Base-by-base conservation (phyloP, 2,329 filamentous ascomycete genomes). In the Diplodia sapinea region DNA sequence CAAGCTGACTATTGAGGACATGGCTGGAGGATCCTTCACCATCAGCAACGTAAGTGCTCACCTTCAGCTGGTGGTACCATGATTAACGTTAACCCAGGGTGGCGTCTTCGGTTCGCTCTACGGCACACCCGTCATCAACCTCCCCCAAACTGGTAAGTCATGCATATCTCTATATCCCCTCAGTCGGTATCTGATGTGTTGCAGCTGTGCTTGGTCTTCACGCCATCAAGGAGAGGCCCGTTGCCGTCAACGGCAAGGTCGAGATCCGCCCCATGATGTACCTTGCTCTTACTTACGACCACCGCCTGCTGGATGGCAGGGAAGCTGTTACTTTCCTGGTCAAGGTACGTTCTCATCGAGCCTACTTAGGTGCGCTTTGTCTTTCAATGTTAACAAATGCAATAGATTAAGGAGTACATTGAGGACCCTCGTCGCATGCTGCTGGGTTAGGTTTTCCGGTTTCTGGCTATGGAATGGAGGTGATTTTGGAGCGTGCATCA, bases 231-330 rank as follows among this genome's bases (percentile, higher is more conserved):
- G 93, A 99, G 66, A 92, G 91, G 75, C 89, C 94, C 2, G 89
- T 97, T 64, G 94, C 87, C 31, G 85, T 98, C 70, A 93, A 98
- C 76, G 95, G 95, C 76, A 96, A 97, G 84, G 85, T 98, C 68
- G 94, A 97, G 80, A 92, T 97, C 73, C 88, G 95, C 72, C 95
- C 95, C 26, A 98, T 99, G 93, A 99, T 99, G 95, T 98, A 97
- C 81, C 87, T 99, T 71, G 95, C 95, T 51, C 86, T 99, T 69
- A 99, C 95, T 15, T 99, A 99, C 78, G 95, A 99, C 79, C 95
- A 99, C 83, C 91, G 95, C 77, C 88, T 99, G 61, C 85, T 99
- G 29, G 95, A 98, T 79, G 95, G 95, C 62, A 89, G 94, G 78
- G 94, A 98, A 83, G 95, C 94, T 56, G 93, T 97, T 50, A 95